Percentiles rank a stretch among this genome's conserved stretches.
Conservation (phyloP, 2,329 filamentous ascomycete genomes). For the Sporothrix schenckii region DNA sequence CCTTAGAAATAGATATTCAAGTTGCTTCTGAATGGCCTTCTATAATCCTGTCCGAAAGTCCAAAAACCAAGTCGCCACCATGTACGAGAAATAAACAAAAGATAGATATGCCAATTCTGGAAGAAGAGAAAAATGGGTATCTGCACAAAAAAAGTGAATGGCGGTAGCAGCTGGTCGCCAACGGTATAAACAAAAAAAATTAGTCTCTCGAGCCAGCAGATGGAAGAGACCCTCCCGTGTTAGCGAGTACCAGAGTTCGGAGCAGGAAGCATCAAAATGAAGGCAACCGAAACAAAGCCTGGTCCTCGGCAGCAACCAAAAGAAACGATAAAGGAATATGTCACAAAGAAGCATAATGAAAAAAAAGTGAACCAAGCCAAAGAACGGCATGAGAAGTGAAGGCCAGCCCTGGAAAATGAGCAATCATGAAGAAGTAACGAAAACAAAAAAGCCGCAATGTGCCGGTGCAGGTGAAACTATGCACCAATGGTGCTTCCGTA, state of each 20-base stretch:
- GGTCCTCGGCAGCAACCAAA: not conserved
- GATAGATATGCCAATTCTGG: not conserved
- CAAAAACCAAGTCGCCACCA: not conserved
- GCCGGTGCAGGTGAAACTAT: not conserved
- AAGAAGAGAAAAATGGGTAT: constrained; percentile 27
- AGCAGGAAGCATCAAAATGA: not conserved
- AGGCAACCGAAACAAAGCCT: not conserved
- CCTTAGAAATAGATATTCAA: not conserved
- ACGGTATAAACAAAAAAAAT: not conserved
- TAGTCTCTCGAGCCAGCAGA: no score
- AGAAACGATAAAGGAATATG: not conserved
- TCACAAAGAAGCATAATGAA: not conserved
- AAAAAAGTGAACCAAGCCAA: not conserved
- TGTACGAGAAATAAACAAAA: constrained; percentile 1
- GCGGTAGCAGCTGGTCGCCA: not conserved
- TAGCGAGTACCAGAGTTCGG: not conserved
- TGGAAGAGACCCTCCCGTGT: not conserved
- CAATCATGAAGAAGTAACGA: not conserved
- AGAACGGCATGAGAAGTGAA: constrained; percentile 3
- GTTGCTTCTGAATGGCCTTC: not conserved
- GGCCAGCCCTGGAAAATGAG: not conserved
- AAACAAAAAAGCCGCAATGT: not conserved
- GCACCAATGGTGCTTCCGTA: constrained; percentile 34
- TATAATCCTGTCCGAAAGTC: not conserved
- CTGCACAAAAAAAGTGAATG: constrained; percentile 14